These are phyloP conservation scores for Gossypium turneri DNA, from an alignment of 345 rosid species.

Conservation along the genomic window DNA sequence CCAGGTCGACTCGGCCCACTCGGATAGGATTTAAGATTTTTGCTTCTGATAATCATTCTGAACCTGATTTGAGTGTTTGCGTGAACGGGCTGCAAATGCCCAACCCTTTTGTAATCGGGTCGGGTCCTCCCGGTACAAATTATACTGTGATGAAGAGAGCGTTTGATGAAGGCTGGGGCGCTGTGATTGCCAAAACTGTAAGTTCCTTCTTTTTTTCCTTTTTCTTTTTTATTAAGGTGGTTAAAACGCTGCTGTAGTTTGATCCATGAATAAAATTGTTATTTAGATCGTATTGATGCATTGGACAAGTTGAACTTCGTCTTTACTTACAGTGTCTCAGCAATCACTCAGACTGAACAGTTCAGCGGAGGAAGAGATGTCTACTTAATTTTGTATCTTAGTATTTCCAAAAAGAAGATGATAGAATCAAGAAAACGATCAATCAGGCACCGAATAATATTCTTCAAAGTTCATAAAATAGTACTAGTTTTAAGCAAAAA, in stretches of 20 bases:
- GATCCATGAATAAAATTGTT: neutral
- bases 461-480: neutral
- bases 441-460: too few relatives aligned
- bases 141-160: conserved; percentile 96
- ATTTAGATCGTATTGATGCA: neutral
- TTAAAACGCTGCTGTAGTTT: neutral
- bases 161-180: conserved; percentile 99
- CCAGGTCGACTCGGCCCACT: conserved; percentile 23
- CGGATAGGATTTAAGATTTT: conserved; percentile 53
- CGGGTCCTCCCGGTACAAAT: conserved; percentile 98
- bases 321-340: neutral
- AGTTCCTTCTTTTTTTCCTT: conserved; percentile 15
- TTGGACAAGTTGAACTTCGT: neutral
- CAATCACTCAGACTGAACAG: neutral
- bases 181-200: conserved; percentile 94
- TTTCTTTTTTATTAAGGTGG: neutral
- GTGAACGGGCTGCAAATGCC: conserved; percentile 89
- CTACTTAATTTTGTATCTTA: neutral
- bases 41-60: conserved; percentile 33
- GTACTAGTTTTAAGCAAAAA: neutral
- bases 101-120: conserved; percentile 91
- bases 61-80: conserved; percentile 82
- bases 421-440: neutral
- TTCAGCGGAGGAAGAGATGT: neutral
- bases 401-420: neutral